Percentiles rank a stretch among this genome's conserved stretches.
phyloP scores from a whole-genome alignment of 2,329 filamentous ascomycete genomes.

The Monilinia fructicola region DNA sequence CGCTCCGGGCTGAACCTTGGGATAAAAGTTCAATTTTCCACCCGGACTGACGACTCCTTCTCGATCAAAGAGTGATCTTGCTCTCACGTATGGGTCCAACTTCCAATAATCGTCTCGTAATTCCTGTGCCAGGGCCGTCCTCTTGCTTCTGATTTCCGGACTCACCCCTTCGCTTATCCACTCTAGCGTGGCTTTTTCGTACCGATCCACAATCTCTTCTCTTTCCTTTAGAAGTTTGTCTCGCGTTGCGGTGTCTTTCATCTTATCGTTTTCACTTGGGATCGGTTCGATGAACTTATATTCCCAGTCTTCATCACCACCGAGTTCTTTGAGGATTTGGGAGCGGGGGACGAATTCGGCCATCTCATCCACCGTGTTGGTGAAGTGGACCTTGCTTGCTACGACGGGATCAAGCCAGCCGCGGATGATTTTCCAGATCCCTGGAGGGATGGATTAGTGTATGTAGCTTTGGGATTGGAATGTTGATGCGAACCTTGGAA shows the following conservation, averaged over 20 bases:
- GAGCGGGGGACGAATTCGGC: constrained; percentile 69
- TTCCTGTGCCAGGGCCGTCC: constrained; percentile 60
- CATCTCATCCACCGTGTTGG: constrained; percentile 76
- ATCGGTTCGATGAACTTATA: constrained; percentile 80
- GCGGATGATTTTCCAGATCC: constrained; percentile 93
- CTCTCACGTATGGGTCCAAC: constrained; percentile 82
- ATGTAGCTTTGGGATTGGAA: not conserved
- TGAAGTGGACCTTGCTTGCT: constrained; percentile 90
- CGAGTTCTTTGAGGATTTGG: constrained; percentile 78
- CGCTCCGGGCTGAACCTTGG: constrained; percentile 33
- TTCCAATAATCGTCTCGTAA: constrained; percentile 81
- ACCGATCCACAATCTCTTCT: constrained; percentile 65
- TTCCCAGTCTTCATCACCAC: constrained; percentile 80
- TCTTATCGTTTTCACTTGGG: constrained; percentile 70
- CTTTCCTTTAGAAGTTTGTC: constrained; percentile 65
- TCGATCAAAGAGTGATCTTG: constrained; percentile 82
- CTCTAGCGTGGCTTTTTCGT: constrained; percentile 69
- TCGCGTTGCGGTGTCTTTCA: constrained; percentile 64
- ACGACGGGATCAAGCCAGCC: constrained; percentile 98
- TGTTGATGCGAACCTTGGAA: constrained; percentile 68
- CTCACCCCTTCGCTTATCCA: constrained; percentile 63
- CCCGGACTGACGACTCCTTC: constrained; percentile 66
- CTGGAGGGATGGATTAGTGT: constrained; percentile 44
- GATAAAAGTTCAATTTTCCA: constrained; percentile 73
- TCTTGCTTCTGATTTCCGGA: constrained; percentile 51